Percentiles rank a stretch among this genome's conserved stretches.
These are phyloP conservation scores for Pythium apleroticum DNA, from an alignment of 352 stramenopile species.

Conservation along the genomic window DNA sequence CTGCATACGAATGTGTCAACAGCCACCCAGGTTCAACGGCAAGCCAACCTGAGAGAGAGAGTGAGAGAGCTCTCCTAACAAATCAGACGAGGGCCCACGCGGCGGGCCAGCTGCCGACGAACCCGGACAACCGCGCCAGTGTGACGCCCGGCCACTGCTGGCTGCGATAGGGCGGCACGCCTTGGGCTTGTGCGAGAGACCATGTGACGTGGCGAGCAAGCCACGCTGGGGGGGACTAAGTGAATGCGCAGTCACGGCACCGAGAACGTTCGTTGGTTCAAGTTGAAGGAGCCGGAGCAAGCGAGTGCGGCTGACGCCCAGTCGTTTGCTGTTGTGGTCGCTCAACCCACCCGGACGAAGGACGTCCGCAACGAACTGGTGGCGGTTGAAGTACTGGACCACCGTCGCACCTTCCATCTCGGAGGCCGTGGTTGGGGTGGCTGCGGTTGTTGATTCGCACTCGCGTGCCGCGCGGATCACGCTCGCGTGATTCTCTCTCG, in stretches of 20 bases:
- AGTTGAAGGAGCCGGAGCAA: constrained; percentile 12
- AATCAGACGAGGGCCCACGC: background rate
- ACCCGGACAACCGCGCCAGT: background rate
- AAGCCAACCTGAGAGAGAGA: background rate
- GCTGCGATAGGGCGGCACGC: constrained; percentile 3
- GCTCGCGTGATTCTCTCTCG: background rate
- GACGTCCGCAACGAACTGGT: background rate
- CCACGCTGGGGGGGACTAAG: too few species aligned
- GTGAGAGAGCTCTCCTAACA: too few species aligned
- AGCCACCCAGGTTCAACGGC: constrained; percentile 5
- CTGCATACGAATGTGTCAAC: constrained; percentile 7
- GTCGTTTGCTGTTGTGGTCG: constrained; percentile 5
- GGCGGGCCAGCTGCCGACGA: background rate
- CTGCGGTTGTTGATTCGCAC: background rate
- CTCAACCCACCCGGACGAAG: background rate
- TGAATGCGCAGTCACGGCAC: constrained; percentile 14
- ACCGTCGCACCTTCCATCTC: background rate
- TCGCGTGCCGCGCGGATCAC: background rate
- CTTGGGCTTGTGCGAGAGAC: background rate
- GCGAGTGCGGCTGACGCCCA: background rate
- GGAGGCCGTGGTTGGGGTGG: background rate
- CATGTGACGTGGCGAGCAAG: background rate
- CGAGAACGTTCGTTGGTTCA: constrained; percentile 5
- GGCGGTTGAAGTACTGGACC: constrained; percentile 7
- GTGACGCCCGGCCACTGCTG: constrained; percentile 1